These are phyloP conservation scores for Pseudogymnoascus sp. DNA, from an alignment of 2,329 filamentous ascomycete genomes.

Conservation along the genomic window DNA sequence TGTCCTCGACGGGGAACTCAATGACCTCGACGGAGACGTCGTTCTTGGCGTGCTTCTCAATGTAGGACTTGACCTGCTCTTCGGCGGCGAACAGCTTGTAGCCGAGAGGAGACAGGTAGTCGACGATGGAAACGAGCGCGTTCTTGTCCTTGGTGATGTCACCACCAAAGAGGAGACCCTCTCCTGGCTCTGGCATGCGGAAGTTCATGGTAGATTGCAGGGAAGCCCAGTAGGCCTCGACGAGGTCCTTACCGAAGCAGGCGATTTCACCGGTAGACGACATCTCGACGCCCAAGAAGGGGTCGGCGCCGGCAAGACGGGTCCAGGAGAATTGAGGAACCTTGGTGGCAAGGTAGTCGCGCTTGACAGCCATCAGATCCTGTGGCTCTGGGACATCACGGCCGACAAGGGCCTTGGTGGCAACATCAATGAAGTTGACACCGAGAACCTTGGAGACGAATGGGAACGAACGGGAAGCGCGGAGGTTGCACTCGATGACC, in stretches of 20 bases:
- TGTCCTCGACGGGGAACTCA: slow-evolving; percentile 94
- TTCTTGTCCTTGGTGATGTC: slow-evolving; percentile 58
- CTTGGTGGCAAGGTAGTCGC: slow-evolving; percentile 92
- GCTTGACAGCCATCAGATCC: slow-evolving; percentile 82
- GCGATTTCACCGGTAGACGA: slow-evolving; percentile 94
- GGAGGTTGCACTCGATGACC: slow-evolving; percentile 97
- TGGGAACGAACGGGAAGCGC: slow-evolving; percentile 94
- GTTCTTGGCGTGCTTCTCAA: slow-evolving; percentile 64
- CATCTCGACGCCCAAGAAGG: slow-evolving; percentile 98
- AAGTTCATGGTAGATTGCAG: slow-evolving; percentile 99
- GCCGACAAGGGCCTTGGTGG: slow-evolving; percentile 84
- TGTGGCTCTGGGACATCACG: slow-evolving; percentile 74
- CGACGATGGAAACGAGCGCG: slow-evolving; percentile 68
- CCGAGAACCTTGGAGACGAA: slow-evolving; percentile 97
- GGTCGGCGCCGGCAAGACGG: slow-evolving; percentile 90
- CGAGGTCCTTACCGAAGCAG: slow-evolving; percentile 91
- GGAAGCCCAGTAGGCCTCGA: slow-evolving; percentile 97
- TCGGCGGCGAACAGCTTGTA: slow-evolving; percentile 93
- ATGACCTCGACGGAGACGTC: slow-evolving; percentile 75
- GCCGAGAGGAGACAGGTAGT: slow-evolving; percentile 79
- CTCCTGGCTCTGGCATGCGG: slow-evolving; percentile 86
- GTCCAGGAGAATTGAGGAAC: slow-evolving; percentile 99
- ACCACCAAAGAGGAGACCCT: slow-evolving; percentile 91
- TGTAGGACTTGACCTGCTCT: slow-evolving; percentile 69
- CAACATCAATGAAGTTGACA: slow-evolving; percentile 92